Percentiles rank a stretch among this genome's conserved stretches.
Conservation (phyloP, 164 flowering plant species). For the Aristolochia fimbriata region DNA sequence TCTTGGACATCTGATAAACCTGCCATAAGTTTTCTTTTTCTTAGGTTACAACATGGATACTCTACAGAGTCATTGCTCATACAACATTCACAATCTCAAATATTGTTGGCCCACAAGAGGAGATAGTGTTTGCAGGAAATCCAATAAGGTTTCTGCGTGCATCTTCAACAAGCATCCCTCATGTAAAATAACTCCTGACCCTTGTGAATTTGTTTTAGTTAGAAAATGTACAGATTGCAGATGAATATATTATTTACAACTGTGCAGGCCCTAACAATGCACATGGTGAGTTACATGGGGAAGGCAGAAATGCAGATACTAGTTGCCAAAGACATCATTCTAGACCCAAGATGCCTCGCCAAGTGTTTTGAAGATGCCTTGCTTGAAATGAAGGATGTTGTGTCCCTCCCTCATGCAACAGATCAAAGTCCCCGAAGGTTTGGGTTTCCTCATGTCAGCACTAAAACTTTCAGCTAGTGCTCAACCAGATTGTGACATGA, state of each 20-base stretch:
- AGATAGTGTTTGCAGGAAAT: slow-evolving; percentile 45
- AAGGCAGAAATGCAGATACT: slow-evolving; percentile 66
- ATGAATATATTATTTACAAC: background rate
- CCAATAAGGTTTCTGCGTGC: slow-evolving; percentile 44
- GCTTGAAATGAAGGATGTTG: slow-evolving; percentile 64
- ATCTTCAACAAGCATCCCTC: slow-evolving; percentile 39
- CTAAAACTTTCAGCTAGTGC: too few species aligned
- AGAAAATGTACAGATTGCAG: background rate
- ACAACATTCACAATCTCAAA: slow-evolving; percentile 74
- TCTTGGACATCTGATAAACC: too few species aligned
- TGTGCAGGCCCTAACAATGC: slow-evolving; percentile 68
- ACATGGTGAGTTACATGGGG: slow-evolving; percentile 81
- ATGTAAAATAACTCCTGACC: slow-evolving; percentile 30
- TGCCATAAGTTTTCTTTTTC: too few species aligned
- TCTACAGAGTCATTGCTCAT: slow-evolving; percentile 46
- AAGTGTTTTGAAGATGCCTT: slow-evolving; percentile 73
- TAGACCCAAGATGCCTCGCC: slow-evolving; percentile 62
- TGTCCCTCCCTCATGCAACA: too few species aligned
- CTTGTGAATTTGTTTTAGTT: background rate
- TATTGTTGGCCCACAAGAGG: slow-evolving; percentile 58
- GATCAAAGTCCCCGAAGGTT: too few species aligned
- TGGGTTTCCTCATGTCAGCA: too few species aligned
- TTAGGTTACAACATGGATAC: slow-evolving; percentile 42
- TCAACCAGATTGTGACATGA: too few species aligned
- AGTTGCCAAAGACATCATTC: slow-evolving; percentile 76